Evolutionary conservation across 2,329 filamentous ascomycete genomes (phyloP), one percentile per base, ranked within the genome.

Genomic region (Pleomassaria siparia): DNA sequence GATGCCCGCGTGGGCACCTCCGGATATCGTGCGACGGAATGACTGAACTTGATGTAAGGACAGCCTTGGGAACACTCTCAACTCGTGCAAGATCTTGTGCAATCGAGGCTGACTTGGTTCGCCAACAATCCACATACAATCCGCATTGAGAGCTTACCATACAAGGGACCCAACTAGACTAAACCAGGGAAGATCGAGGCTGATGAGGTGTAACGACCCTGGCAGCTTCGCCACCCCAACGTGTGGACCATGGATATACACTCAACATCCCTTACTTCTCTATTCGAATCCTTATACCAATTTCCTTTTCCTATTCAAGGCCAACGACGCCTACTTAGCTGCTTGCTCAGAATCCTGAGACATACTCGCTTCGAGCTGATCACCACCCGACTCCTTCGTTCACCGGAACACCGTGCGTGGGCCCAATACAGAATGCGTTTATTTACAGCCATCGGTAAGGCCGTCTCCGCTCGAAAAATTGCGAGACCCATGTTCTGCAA

Each of bases 401-500:
- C 9, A 3, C 16, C 16, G n/a, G n/a, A n/a, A n/a, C n/a, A n/a
- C n/a, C n/a, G n/a, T n/a, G n/a, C n/a, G n/a, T n/a, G n/a, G n/a
- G n/a, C n/a, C n/a, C n/a, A n/a, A 20, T 16, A 35, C n/a, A 33
- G 11, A 9, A 44, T 44, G 42, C 42, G 21, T 4, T 32, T 44
- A 13, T 44, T 26, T n/a, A 24, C 21, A n/a, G 28, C 30, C 24
- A 15, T 26, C 13, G 30, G 42, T 44, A 37, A 44, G 42, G 21
- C 32, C 21, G 21, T 30, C 42, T 37, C 29, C 18, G 6, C 30
- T 11, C 3, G 13, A 26, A 21, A 29, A 20, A 35, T 24, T 6
- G 11, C 40, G 40, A n/a, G 9, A 13, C 40, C 10, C 22, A 21
- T 26, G 28, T 22, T 30, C 24, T 42, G 15, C 28, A 11, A 6